Conservation (phyloP, 2,329 filamentous ascomycete genomes). For the Alternaria sp. region DNA sequence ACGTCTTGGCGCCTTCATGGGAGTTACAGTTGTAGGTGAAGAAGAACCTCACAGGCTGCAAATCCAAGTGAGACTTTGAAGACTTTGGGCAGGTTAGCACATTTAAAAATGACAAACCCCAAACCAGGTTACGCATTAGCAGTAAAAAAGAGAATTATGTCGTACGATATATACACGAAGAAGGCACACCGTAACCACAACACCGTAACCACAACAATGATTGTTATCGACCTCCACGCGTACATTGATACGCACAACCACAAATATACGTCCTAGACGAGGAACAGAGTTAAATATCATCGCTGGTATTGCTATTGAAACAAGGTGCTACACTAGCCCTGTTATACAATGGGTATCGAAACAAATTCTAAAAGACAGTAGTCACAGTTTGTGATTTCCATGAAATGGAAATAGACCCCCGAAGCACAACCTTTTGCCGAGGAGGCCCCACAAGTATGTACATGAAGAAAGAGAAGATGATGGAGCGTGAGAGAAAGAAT, state of each 20-base stretch:
- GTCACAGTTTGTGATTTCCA: slow-evolving; percentile 3
- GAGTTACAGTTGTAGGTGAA: neutral
- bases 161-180: too few relatives aligned
- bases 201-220: neutral
- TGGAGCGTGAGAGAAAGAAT: neutral
- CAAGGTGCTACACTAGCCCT: slow-evolving; percentile 8
- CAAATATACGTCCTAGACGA: neutral
- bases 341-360: slow-evolving; percentile 22
- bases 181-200: neutral
- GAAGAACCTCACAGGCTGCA: neutral
- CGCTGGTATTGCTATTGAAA: neutral
- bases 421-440: neutral
- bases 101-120: neutral
- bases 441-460: slow-evolving; percentile 3
- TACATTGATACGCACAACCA: neutral
- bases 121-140: neutral
- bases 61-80: neutral
- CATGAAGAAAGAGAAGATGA: slow-evolving; percentile 1
- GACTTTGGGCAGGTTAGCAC: neutral
- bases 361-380: slow-evolving; percentile 2
- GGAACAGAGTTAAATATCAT: neutral
- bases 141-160: too few relatives aligned
- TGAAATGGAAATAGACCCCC: neutral
- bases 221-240: neutral
- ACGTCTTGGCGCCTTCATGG: neutral